phyloP scores from a whole-genome alignment of 2,329 filamentous ascomycete genomes.

The Talaromyces amestolkiae region DNA sequence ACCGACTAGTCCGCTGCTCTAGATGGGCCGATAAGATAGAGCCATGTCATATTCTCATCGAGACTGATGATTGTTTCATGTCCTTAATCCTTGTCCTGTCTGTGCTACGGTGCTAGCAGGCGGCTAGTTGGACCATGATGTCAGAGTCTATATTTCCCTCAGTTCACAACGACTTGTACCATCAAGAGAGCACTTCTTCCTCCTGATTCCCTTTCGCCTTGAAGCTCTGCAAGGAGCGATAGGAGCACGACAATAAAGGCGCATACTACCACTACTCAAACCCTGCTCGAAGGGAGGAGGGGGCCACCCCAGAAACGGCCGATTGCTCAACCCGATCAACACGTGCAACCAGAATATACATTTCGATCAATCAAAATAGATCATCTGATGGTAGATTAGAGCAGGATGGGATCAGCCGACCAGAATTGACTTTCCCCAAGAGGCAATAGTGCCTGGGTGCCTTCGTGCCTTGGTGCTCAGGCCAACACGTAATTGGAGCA shows the following conservation, averaged over 20 bases:
- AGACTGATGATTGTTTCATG: neutral
- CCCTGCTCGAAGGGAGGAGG: neutral
- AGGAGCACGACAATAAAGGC: neutral
- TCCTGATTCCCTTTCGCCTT: neutral
- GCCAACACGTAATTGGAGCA: neutral
- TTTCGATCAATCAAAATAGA: neutral
- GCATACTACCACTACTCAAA: neutral
- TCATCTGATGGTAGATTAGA: neutral
- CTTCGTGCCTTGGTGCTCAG: constrained; percentile 18
- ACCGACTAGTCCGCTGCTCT: neutral
- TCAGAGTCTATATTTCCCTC: neutral
- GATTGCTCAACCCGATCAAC: neutral
- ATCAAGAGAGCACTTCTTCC: neutral
- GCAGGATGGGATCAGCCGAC: constrained; percentile 5
- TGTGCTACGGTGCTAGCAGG: neutral
- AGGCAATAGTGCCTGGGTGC: constrained; percentile 14
- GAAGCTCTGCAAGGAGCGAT: constrained; percentile 1
- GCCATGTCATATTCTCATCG: constrained; percentile 6
- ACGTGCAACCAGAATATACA: neutral
- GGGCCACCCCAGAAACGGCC: neutral
- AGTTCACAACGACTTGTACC: neutral
- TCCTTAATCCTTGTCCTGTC: neutral
- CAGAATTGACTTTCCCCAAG: constrained; percentile 12
- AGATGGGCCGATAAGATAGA: constrained; percentile 12
- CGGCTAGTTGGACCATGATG: neutral